A percentile compares a stretch with the other conserved stretches of the same genome.
These are phyloP conservation scores for Dissophora ornata DNA, from an alignment of 192 early-diverging fungal species.

Conservation along the genomic window DNA sequence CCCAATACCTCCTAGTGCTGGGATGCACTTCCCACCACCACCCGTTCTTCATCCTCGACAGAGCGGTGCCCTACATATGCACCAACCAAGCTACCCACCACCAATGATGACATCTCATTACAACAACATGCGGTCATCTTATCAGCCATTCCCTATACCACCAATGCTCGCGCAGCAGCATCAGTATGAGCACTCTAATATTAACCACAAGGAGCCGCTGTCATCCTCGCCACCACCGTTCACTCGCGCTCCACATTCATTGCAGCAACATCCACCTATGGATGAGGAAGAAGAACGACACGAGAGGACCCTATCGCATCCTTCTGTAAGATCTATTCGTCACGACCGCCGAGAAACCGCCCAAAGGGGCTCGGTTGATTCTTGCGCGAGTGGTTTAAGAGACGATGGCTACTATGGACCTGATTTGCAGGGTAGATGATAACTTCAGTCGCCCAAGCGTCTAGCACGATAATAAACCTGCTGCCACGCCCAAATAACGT, in stretches of 20 bases:
- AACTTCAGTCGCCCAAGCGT: background rate
- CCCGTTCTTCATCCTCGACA: constrained; percentile 43
- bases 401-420: background rate
- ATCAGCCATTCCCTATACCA: constrained; percentile 22
- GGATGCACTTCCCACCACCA: constrained; percentile 34
- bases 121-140: constrained; percentile 14
- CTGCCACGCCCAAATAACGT: too few species aligned
- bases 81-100: constrained; percentile 31
- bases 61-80: constrained; percentile 27
- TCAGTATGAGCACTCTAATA: background rate
- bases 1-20: constrained; percentile 9
- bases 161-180: constrained; percentile 5
- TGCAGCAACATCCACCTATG: constrained; percentile 8
- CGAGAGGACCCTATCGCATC: constrained; percentile 2
- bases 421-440: background rate
- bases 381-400: background rate
- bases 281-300: constrained; percentile 2
- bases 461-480: too few species aligned
- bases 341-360: background rate
- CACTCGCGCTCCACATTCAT: constrained; percentile 26
- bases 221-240: constrained; percentile 1
- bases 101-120: constrained; percentile 20
- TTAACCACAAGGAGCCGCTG: constrained; percentile 33
- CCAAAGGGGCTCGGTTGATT: constrained; percentile 10
- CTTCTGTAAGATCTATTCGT: constrained; percentile 11